A percentile compares a stretch with the other conserved stretches of the same genome.
Conservation (phyloP, 2,329 filamentous ascomycete species). For the Neopestalotiopsis rosae region DNA sequence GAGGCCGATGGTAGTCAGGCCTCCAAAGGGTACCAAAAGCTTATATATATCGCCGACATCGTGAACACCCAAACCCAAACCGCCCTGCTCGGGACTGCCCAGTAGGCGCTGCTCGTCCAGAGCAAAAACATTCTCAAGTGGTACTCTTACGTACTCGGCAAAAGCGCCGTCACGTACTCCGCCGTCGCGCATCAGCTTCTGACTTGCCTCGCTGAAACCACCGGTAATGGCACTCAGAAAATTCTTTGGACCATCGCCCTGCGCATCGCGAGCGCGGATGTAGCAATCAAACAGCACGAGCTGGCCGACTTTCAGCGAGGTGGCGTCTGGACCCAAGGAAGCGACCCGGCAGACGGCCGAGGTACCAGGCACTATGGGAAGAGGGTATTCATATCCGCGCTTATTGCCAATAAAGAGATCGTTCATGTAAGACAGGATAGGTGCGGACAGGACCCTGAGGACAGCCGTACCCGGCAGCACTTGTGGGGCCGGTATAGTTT, state of each 20-base stretch:
- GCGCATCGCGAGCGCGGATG: constrained; percentile 19
- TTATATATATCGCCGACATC: constrained; percentile 23
- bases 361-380: constrained; percentile 20
- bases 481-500: background rate
- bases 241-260: background rate
- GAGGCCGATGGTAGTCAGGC: constrained; percentile 32
- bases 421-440: constrained; percentile 16
- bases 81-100: background rate
- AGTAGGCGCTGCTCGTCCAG: constrained; percentile 20
- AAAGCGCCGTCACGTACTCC: constrained; percentile 18
- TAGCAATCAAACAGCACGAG: constrained; percentile 23
- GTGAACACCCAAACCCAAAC: constrained; percentile 24
- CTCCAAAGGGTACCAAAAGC: constrained; percentile 27
- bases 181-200: constrained; percentile 3
- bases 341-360: constrained; percentile 26
- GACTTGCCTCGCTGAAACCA: background rate
- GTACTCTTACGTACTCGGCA: constrained; percentile 23
- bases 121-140: constrained; percentile 24
- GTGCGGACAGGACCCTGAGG: background rate
- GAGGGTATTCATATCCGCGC: constrained; percentile 19
- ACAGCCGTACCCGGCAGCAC: constrained; percentile 5
- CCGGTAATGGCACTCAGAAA: background rate
- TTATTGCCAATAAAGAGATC: constrained; percentile 24
- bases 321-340: constrained; percentile 20
- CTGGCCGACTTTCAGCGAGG: constrained; percentile 21